Conservation (phyloP, 495 filamentous ascomycete species). For the Penicillium soppii region DNA sequence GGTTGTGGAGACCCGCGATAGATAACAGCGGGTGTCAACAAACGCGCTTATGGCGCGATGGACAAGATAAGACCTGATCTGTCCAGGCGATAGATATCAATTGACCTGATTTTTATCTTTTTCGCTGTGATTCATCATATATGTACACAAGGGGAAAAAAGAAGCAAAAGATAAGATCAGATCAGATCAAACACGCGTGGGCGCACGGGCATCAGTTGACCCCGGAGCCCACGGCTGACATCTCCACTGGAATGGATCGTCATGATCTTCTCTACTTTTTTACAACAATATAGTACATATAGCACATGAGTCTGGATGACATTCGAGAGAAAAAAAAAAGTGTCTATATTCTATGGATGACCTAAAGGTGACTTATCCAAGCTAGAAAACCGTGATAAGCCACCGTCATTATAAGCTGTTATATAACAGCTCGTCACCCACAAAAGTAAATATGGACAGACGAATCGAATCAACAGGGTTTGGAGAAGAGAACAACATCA, state of each 20-base stretch:
- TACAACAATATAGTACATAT: not conserved
- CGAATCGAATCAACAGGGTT: conserved; percentile 17
- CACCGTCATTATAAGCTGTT: not conserved
- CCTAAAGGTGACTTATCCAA: not conserved
- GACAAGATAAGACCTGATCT: not conserved
- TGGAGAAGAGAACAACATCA: conserved; percentile 22
- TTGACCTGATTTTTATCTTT: not conserved
- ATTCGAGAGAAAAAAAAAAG: conserved; percentile 7
- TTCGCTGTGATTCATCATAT: too few relatives aligned
- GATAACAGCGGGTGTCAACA: conserved; percentile 16
- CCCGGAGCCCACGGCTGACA: conserved; percentile 18
- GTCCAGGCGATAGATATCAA: not conserved
- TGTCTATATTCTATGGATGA: conserved; percentile 11
- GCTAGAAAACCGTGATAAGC: too few relatives aligned
- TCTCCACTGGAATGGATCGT: conserved; percentile 25
- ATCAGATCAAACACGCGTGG: conserved; percentile 25
- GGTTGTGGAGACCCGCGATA: conserved; percentile 16
- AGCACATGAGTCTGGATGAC: not conserved
- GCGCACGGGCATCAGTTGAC: conserved; percentile 26
- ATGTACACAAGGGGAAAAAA: not conserved
- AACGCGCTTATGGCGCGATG: conserved; percentile 16
- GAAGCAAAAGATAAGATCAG: conserved; percentile 27
- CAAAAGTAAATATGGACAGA: conserved; percentile 24
- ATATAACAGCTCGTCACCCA: conserved; percentile 4
- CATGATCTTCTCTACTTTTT: conserved; percentile 19